Evolutionary conservation across 2,329 filamentous ascomycete genomes (phyloP), one percentile per base, ranked within the genome.

Genomic region (Colletotrichum sp.): DNA sequence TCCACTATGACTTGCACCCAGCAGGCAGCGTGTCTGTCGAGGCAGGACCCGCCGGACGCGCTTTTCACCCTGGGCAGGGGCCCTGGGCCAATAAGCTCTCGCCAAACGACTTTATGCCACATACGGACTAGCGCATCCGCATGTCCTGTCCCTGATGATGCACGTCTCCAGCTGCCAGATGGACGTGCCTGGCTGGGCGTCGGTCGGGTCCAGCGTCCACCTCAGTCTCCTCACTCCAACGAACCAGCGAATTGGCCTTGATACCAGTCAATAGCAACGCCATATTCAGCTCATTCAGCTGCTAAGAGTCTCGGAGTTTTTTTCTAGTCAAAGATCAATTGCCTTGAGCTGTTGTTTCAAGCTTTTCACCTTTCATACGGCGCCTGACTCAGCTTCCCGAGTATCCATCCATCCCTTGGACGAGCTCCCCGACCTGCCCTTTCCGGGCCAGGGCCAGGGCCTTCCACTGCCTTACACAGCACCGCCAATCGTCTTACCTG

Each of bases 311-410:
- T 68, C 64, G 39, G 39, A 59, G 36, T n/a, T 64, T 30, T n/a
- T n/a, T n/a, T n/a, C n/a, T n/a, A n/a, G 30, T 14, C 6, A 8
- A 18, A 39, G 7, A 30, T 16, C 14, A 36, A 24, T 59, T 73
- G 39, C 34, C 24, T 65, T 28, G 36, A 57, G 43, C 70, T 57
- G 18, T 36, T 65, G 64, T 69, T 74, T 74, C 64, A 69, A 64
- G 24, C 57, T 60, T 24, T 39, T 24, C 13, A 10, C 18, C 24
- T 69, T 34, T 48, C 64, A 60, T 13, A 48, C 70, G n/a, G 36
- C 48, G 13, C 48, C 64, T 76, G 71, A 74, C 74, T 74, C 71
- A 76, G 71, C 74, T 76, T 65, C 32, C 73, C 64, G 57, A 63
- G 34, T 34, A 66, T 71, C 68, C 65, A 60, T 39, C 48, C 52